Evolutionary conservation across 2,329 filamentous ascomycete species (phyloP), one percentile per base, ranked within the genome.

Genomic region (Calonectria pteridis): DNA sequence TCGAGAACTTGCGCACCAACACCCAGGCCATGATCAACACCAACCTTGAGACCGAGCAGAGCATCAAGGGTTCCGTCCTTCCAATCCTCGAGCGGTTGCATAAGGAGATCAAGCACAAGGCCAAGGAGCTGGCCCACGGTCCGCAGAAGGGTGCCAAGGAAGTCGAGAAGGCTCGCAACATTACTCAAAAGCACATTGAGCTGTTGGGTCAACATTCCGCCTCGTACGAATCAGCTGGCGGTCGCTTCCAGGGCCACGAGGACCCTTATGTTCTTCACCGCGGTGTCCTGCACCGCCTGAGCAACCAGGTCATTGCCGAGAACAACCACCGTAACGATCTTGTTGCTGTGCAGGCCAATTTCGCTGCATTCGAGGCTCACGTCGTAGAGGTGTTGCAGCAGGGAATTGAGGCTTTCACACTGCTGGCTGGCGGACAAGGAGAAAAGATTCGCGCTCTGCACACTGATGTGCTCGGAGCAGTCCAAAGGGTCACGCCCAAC

Each of bases 321-420:
- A 99, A 99, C 89, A 97, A 96, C 88, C 96, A 97, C 86, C 92
- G 93, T 77, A 95, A 98, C 83, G 97, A 99, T 83, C 90, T 98
- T 71, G 90, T 99, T 75, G 91, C 93, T 13, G 94, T 98, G n/a
- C 97, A 99, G 86, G 93, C 94, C 86, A 95, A 95, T 83, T 98
- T 98, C 83, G 89, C 93, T 71, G 89, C 92, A 46, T 99, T 98
- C 79, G 97, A 99, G 85, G 89, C 92, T 0, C 96, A 98, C 83
- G 88, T 98, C 69, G 86, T 99, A 68, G 89, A 94, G 82, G 94
- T 94, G 11, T 86, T 98, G 67, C 96, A 98, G 85, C 91, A 93
- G 80, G 93, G 94, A 66, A 89, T 98, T 86, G 92, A 93, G 76
- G 92, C 95, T 49, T 98, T 98, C 87, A 93, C 94, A 83, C 92